Evolutionary conservation across 2,329 filamentous ascomycete genomes (phyloP).

Genomic region (Orbilia quercus): DNA sequence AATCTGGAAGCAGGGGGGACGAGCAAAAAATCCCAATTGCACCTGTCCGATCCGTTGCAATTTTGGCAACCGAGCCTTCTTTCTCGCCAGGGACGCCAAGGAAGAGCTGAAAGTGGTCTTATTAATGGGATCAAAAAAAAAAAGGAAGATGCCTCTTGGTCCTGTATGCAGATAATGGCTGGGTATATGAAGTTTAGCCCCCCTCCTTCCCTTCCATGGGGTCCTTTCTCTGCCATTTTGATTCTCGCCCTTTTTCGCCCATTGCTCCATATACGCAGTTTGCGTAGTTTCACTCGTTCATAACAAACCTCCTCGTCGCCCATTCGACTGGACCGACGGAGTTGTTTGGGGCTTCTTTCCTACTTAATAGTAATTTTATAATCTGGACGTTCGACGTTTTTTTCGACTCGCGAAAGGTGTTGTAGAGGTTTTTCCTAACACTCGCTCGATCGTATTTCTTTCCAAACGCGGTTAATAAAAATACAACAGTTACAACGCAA

Average conservation of each 20-base stretch:
- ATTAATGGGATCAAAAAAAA: constrained; percentile 22
- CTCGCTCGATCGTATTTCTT: constrained; percentile 20
- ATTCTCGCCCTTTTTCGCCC: constrained; percentile 50
- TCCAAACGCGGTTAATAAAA: constrained; percentile 20
- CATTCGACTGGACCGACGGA: constrained; percentile 40
- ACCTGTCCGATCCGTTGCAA: constrained; percentile 55
- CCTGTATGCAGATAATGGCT: constrained; percentile 13
- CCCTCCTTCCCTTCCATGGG: constrained; percentile 36
- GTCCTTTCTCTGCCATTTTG: constrained; percentile 29
- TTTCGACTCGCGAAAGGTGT: constrained; percentile 3
- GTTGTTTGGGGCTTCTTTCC: constrained; percentile 31
- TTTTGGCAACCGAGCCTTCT: constrained; percentile 27
- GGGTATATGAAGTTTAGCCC: constrained; percentile 46
- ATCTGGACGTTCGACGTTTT: no score
- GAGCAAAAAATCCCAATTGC: constrained; percentile 26
- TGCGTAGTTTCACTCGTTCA: constrained; percentile 57
- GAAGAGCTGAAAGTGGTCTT: constrained; percentile 46
- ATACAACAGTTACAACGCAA: constrained; percentile 48
- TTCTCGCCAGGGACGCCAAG: constrained; percentile 48
- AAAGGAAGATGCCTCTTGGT: neutral
- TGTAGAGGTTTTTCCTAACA: constrained; percentile 8
- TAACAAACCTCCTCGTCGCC: constrained; percentile 34
- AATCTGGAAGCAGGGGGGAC: constrained; percentile 41
- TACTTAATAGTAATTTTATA: constrained; percentile 46
- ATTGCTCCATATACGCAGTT: constrained; percentile 54